phyloP scores from a whole-genome alignment of 2,329 filamentous ascomycete genomes.

The Alternaria gansuensis region DNA sequence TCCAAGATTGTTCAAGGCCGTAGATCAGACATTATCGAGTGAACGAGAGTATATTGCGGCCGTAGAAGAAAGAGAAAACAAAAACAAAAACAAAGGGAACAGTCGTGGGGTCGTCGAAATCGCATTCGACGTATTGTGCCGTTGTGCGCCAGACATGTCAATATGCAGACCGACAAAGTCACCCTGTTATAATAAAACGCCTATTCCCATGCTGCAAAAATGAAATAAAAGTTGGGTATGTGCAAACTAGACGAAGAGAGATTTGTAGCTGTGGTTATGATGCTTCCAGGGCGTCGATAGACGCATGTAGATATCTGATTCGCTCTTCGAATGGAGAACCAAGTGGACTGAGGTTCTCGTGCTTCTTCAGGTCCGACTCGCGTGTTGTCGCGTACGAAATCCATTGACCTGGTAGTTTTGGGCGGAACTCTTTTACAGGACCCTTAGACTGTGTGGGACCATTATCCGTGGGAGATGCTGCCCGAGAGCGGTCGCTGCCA shows the following conservation, averaged over 20 bases:
- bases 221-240: constrained; percentile 20
- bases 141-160: constrained; percentile 33
- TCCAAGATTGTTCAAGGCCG: constrained; percentile 12
- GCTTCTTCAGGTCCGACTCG: constrained; percentile 9
- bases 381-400: constrained; percentile 16
- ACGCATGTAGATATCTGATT: constrained; percentile 35
- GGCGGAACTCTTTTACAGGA: constrained; percentile 20
- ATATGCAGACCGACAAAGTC: constrained; percentile 10
- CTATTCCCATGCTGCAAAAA: constrained; percentile 6
- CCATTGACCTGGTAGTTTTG: constrained; percentile 21
- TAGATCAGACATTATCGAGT: constrained; percentile 28
- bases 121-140: constrained; percentile 44
- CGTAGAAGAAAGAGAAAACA: constrained; percentile 35
- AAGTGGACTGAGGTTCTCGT: constrained; percentile 32
- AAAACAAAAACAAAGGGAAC: constrained; percentile 39
- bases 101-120: constrained; percentile 46
- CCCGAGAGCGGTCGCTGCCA: constrained; percentile 15
- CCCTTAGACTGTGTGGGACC: constrained; percentile 9
- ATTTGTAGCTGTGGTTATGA: constrained; percentile 18
- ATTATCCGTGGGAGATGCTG: constrained; percentile 8
- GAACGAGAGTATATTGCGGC: constrained; percentile 8
- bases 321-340: constrained; percentile 44
- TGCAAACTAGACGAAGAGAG: constrained; percentile 22
- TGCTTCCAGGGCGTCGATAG: constrained; percentile 32
- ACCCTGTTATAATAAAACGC: constrained; percentile 11